These are phyloP conservation scores for Clavaria fumosa DNA, from an alignment of 768 basidiomycete genomes.

Conservation along the genomic window DNA sequence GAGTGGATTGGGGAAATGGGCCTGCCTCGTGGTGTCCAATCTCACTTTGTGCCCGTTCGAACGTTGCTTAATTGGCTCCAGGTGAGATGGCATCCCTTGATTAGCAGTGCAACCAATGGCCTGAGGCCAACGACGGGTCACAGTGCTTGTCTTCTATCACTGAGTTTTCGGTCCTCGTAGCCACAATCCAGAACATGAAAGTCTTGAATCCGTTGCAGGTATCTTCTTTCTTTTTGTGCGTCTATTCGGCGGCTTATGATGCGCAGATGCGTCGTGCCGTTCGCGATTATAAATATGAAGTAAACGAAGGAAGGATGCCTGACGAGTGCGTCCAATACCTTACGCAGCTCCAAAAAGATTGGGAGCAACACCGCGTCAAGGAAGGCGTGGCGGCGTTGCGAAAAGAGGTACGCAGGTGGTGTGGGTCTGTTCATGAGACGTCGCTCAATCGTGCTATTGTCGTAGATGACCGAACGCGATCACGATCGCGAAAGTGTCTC, in stretches of 20 bases:
- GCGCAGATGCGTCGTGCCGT: constrained; percentile 82
- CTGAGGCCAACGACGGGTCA: not conserved
- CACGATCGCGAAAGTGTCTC: constrained; percentile 47
- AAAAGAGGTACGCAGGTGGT: constrained; percentile 69
- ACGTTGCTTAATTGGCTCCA: constrained; percentile 82
- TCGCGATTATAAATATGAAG: constrained; percentile 86
- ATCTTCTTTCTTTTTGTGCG: constrained; percentile 8
- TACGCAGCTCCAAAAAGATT: constrained; percentile 90
- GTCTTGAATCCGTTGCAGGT: constrained; percentile 87
- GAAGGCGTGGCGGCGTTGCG: constrained; percentile 73
- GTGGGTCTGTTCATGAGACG: not conserved
- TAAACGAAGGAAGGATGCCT: constrained; percentile 82
- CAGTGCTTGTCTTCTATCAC: constrained; percentile 77
- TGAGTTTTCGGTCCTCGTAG: constrained; percentile 79
- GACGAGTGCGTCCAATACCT: constrained; percentile 94
- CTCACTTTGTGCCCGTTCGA: constrained; percentile 71
- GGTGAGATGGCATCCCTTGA: constrained; percentile 23
- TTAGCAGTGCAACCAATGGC: not conserved
- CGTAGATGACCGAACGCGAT: constrained; percentile 53
- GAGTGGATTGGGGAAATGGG: constrained; percentile 82
- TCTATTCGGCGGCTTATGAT: constrained; percentile 1
- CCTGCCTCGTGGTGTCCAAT: constrained; percentile 61
- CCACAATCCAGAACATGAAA: constrained; percentile 78
- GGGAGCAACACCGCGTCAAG: constrained; percentile 85
- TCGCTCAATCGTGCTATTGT: not conserved